Base-by-base conservation (phyloP, 441 rosid species). In the Viola pubescens region DNA sequence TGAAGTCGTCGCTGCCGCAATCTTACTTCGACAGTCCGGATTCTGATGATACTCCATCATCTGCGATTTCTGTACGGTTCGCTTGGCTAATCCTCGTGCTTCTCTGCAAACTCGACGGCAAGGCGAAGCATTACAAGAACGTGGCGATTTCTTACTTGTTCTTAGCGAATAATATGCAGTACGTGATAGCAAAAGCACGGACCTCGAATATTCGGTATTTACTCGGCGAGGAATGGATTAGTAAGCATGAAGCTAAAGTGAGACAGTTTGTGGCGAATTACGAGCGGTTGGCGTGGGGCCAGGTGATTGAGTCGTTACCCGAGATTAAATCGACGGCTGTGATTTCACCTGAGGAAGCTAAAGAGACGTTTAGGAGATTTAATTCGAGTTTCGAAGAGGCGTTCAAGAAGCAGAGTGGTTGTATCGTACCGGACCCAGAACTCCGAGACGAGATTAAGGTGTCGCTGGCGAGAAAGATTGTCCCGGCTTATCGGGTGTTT, bases 191-290 rank as follows among this genome's bases (percentile, higher is more conserved):
- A 4, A 69, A 56, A 41, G 87, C 72, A 60, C 81, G 79, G 10
- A 63, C 84, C 1, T 81, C 96, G 5, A 76, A 79, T 60, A 77
- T 86, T 6, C 70, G 57, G 56, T 64, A 59, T 26, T 40, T 91
- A 6, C 85, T 84, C 16, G 95, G 98, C 7, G 82, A 84, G 1
- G 90, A 82, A 0, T 91, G 98, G 96, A 66, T 86, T 42, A 38
- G 16, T 0, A 79, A 70, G 60, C 83, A 86, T 41, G 87, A 75
- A 44, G 73, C 74, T 3, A 91, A 78, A 65, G 76, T 81, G 56
- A 73, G 61, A 0, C 86, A 78, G 57, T 91, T 79, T 56, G 72
- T 79, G 0, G 80, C 73, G 8, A 86, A 71, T 53, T 91, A 85
- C 76, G 95, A 77, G 76, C 52, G 70, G 68, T 46, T 86, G 56